These are phyloP conservation scores for Colletotrichum musae DNA, from an alignment of 2,329 filamentous ascomycete genomes.

Conservation along the genomic window DNA sequence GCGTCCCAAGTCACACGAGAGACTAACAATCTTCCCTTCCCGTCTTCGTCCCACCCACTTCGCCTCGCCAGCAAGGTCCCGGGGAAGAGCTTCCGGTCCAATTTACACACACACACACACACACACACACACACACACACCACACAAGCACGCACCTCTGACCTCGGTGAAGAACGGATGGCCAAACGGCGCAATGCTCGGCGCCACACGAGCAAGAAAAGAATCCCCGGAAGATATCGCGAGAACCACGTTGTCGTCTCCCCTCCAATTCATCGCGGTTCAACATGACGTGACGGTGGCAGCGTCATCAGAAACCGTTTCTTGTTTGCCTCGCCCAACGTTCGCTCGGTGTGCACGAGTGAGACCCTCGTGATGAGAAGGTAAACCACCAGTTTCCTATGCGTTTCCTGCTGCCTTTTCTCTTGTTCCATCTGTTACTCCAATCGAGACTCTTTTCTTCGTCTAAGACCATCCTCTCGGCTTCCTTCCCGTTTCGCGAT, in stretches of 20 bases:
- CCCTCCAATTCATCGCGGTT: background rate
- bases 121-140: too few relatives aligned
- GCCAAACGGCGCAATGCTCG: background rate
- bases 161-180: too few relatives aligned
- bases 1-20: background rate
- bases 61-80: background rate
- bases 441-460: background rate
- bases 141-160: too few relatives aligned
- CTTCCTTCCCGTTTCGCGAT: background rate
- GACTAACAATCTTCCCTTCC: background rate
- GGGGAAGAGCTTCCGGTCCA: background rate
- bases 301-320: too few relatives aligned
- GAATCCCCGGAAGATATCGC: background rate
- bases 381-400: background rate
- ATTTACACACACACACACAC: background rate
- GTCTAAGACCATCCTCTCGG: slow-evolving; percentile 1
- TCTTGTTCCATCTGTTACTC: too few relatives aligned
- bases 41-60: background rate
- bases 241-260: background rate
- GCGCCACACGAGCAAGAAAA: background rate
- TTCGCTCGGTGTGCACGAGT: background rate
- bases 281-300: background rate
- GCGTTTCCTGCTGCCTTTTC: background rate
- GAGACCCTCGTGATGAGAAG: slow-evolving; percentile 18
- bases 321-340: background rate